A percentile compares a stretch with the other conserved stretches of the same genome.
Evolutionary conservation across 192 early-diverging fungal species (phyloP).

Genomic region (Coemansia sp.): DNA sequence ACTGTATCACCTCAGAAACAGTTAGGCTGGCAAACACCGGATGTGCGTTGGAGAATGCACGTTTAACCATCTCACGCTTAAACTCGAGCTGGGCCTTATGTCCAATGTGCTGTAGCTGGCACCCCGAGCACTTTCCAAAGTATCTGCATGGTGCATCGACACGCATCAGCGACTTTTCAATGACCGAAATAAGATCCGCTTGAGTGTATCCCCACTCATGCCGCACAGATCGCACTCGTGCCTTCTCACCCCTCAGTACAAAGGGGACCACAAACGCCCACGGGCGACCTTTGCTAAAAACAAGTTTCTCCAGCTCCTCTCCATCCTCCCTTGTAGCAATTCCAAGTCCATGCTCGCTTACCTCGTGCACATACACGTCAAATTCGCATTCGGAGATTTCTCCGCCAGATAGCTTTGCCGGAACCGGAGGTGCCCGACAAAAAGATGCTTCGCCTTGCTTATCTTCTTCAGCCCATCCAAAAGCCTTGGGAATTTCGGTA

Average conservation of each 20-base stretch:
- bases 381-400: slow-evolving; percentile 33
- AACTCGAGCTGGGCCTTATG: slow-evolving; percentile 64
- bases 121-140: slow-evolving; percentile 64
- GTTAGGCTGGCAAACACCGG: slow-evolving; percentile 44
- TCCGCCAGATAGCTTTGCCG: slow-evolving; percentile 43
- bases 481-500: slow-evolving; percentile 17
- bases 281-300: slow-evolving; percentile 24
- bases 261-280: slow-evolving; percentile 48
- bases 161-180: slow-evolving; percentile 34
- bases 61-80: slow-evolving; percentile 62
- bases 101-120: slow-evolving; percentile 64
- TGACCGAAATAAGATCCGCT: slow-evolving; percentile 32
- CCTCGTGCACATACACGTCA: slow-evolving; percentile 42
- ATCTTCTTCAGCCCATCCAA: slow-evolving; percentile 43
- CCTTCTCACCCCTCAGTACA: slow-evolving; percentile 42
- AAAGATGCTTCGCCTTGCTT: slow-evolving; percentile 28
- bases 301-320: slow-evolving; percentile 31
- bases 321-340: slow-evolving; percentile 43
- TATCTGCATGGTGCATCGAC: slow-evolving; percentile 62
- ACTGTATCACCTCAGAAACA: slow-evolving; percentile 53
- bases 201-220: slow-evolving; percentile 57
- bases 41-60: slow-evolving; percentile 54
- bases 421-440: slow-evolving; percentile 33
- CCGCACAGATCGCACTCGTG: slow-evolving; percentile 34
- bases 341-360: slow-evolving; percentile 44